Conservation (phyloP, 176 grass and related monocot species). For the Calamus simplicifolius region DNA sequence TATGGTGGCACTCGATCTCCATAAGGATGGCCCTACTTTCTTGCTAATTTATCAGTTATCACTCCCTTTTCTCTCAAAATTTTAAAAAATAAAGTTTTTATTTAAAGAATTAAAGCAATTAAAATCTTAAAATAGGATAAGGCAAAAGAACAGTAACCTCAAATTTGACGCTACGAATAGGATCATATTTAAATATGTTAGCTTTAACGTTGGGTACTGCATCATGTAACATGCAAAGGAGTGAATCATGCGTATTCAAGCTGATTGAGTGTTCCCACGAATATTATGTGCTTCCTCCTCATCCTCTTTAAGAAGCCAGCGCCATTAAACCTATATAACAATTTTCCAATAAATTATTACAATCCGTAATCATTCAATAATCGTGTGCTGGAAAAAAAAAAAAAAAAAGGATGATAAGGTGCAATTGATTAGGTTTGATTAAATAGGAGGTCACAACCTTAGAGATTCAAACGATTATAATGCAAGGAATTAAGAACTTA, state of each 20-base stretch:
- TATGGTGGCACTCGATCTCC: too few species aligned
- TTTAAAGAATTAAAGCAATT: too few species aligned
- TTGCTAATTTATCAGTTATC: too few species aligned
- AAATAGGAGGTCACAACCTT: too few species aligned
- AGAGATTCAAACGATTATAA: too few species aligned
- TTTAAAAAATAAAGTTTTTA: too few species aligned
- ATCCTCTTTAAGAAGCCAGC: not conserved
- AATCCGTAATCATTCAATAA: not conserved
- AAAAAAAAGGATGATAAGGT: not conserved
- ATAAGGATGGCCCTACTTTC: too few species aligned
- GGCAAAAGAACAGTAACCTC: not conserved
- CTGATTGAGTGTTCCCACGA: constrained; percentile 9
- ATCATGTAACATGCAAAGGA: not conserved
- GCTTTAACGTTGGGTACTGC: not conserved
- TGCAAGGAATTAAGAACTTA: too few species aligned
- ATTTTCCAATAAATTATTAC: not conserved
- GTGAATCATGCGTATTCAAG: not conserved
- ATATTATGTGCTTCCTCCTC: constrained; percentile 1
- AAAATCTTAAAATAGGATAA: too few species aligned
- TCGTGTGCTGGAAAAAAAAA: too few species aligned
- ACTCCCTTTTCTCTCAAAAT: too few species aligned
- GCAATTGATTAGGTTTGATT: too few species aligned
- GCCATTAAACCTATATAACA: not conserved
- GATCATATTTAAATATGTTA: not conserved
- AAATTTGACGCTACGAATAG: not conserved